These are phyloP conservation scores for Phtheirospermum japonicum DNA, from an alignment of 257 asterid genomes.

Conservation along the genomic window DNA sequence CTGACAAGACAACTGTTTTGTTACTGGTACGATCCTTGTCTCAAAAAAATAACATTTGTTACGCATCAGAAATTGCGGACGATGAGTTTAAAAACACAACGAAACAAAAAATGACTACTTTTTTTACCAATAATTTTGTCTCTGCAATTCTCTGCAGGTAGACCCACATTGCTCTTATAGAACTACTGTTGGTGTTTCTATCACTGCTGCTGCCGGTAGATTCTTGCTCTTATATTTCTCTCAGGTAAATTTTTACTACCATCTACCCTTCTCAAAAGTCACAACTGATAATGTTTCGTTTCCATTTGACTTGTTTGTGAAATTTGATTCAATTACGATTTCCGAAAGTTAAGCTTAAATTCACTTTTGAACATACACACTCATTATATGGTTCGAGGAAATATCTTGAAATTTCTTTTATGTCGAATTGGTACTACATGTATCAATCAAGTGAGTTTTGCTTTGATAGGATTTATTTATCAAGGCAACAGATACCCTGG, in stretches of 20 bases:
- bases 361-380: not conserved
- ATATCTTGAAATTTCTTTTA: no score
- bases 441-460: not conserved
- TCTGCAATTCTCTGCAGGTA: conserved; percentile 51
- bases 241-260: conserved; percentile 48
- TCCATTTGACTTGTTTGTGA: conserved; percentile 13
- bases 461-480: conserved; percentile 10
- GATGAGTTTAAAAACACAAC: not conserved
- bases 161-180: conserved; percentile 98
- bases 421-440: no score
- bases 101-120: not conserved
- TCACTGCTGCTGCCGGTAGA: conserved; percentile 73
- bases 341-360: conserved; percentile 10
- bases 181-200: conserved; percentile 56
- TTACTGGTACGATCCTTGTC: conserved; percentile 55
- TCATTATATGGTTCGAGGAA: no score
- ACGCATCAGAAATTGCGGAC: conserved; percentile 19
- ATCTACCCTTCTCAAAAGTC: conserved; percentile 23
- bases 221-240: conserved; percentile 79
- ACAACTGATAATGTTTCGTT: conserved; percentile 5
- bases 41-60: conserved; percentile 12
- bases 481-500: not conserved
- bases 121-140: conserved; percentile 12
- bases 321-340: not conserved
- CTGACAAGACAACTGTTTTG: conserved; percentile 71